Evolutionary conservation across 257 asterid genomes (phyloP), one percentile per base, ranked within the genome.

Genomic region (Lycium ferocissimum): DNA sequence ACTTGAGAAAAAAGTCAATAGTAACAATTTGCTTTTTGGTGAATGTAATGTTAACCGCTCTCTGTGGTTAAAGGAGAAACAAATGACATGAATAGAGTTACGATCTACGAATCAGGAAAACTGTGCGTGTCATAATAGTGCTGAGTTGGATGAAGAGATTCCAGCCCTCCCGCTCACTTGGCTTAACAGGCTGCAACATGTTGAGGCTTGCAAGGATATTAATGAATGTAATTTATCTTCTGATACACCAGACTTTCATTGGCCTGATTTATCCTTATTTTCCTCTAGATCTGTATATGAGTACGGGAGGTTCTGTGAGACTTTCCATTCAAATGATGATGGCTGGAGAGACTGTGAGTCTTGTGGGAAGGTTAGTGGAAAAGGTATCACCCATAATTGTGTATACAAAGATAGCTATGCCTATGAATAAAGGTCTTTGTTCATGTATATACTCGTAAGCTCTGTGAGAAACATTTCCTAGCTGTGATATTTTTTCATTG

Each of bases 311-410:
- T 94, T 94, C 87, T 94, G 98, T 84, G 95, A 92, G 85, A 91
- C 94, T 70, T 94, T 93, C 88, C 97, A 94, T 86, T 86, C 93
- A 84, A 79, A 79, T 2, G 87, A 93, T 59, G 95, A 91, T 87
- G 98, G 98, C 73, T 93, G 98, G 98, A 94, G 98, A 85, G 92
- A 94, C 80, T 94, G 98, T 85, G 94, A 92, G 86, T 89, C 94
- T 82, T 94, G 98, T 87, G 94, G 94, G 82, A 93, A 91, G 94
- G 95, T 93, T 76, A 86, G 90, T 82, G 85, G 35, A 76, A 69
- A 84, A 57, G 75, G 70, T 87, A 75, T 75, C 76, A n/a, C 17
- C 38, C 57, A 38, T 71, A 40, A 33, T 40, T 49, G 43, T 75
- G 18, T 12, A 33, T 22, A 69, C 54, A 59, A 56, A 40, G 69